Conservation (phyloP, 2,329 filamentous ascomycete species). For the Epichloe aotearoae region DNA sequence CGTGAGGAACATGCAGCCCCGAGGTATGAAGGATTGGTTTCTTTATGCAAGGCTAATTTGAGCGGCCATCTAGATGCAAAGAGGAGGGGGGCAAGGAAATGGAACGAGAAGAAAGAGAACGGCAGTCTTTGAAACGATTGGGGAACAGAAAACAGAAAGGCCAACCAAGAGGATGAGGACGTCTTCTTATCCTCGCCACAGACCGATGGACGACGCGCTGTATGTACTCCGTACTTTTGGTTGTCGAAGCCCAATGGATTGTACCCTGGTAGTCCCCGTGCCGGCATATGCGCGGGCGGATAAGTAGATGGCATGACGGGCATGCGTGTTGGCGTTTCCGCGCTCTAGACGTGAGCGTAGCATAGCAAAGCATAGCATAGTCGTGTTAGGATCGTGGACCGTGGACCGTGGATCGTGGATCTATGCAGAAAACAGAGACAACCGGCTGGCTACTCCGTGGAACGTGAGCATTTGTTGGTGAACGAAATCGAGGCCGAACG, state of each 20-base stretch:
- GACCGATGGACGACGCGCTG: background rate
- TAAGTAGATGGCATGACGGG: background rate
- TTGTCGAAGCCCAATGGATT: background rate
- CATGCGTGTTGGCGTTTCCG: slow-evolving; percentile 1
- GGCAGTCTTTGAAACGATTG: slow-evolving; percentile 10
- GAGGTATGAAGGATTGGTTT: background rate
- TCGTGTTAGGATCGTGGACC: background rate
- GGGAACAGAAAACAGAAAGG: slow-evolving; percentile 14
- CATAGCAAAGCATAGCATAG: no score
- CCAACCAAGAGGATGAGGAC: slow-evolving; percentile 13
- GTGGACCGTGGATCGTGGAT: background rate
- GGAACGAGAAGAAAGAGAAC: slow-evolving; percentile 1
- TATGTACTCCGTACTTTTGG: no score
- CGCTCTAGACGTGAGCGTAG: background rate
- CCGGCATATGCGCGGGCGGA: background rate
- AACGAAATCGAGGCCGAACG: no score
- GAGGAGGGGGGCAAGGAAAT: slow-evolving; percentile 3
- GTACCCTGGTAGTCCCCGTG: background rate
- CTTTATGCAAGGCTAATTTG: background rate
- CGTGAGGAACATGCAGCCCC: background rate
- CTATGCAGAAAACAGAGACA: background rate
- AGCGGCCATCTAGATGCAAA: background rate
- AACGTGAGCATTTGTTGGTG: no score
- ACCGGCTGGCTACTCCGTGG: no score
- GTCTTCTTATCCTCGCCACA: slow-evolving; percentile 16